Evolutionary conservation across 371 early-diverging fungal species (phyloP).

Genomic region (Parasitella parasitica): DNA sequence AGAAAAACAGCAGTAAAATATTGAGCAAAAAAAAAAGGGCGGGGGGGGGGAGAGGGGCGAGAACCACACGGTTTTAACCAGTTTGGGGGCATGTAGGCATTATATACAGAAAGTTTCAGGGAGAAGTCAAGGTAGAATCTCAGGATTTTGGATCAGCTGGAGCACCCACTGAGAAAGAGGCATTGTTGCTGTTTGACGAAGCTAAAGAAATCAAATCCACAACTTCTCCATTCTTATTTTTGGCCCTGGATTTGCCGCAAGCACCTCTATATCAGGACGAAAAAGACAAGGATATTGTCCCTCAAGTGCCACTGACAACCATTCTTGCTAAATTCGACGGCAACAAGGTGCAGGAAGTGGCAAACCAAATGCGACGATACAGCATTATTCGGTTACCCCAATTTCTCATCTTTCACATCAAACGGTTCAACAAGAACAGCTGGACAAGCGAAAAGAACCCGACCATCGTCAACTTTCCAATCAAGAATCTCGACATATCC

Average conservation of each 20-base stretch:
- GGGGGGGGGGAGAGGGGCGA: no score
- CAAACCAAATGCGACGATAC: slow-evolving; percentile 67
- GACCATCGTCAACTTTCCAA: slow-evolving; percentile 96
- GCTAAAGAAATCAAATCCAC: slow-evolving; percentile 51
- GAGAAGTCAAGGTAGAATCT: slow-evolving; percentile 74
- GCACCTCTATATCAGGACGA: slow-evolving; percentile 93
- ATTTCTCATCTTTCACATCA: slow-evolving; percentile 90
- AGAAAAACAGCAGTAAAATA: slow-evolving; percentile 68
- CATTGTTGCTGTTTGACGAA: slow-evolving; percentile 40
- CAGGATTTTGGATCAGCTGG: slow-evolving; percentile 55
- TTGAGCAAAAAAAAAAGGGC: no score
- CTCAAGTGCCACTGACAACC: slow-evolving; percentile 81
- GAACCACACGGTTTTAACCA: no score
- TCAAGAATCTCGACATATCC: slow-evolving; percentile 80
- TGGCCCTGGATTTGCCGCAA: slow-evolving; percentile 91
- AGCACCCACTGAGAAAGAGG: slow-evolving; percentile 31
- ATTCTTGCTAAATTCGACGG: slow-evolving; percentile 91
- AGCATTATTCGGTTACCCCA: slow-evolving; percentile 77
- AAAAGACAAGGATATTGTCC: slow-evolving; percentile 85
- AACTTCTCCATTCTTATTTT: slow-evolving; percentile 76
- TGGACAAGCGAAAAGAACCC: slow-evolving; percentile 92
- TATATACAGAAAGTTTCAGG: slow-evolving; percentile 84
- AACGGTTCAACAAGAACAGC: slow-evolving; percentile 90
- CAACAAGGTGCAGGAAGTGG: slow-evolving; percentile 65
- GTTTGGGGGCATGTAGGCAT: no score